phyloP scores from a whole-genome alignment of 2,329 filamentous ascomycete species.

The Trichoderma lentiforme region DNA sequence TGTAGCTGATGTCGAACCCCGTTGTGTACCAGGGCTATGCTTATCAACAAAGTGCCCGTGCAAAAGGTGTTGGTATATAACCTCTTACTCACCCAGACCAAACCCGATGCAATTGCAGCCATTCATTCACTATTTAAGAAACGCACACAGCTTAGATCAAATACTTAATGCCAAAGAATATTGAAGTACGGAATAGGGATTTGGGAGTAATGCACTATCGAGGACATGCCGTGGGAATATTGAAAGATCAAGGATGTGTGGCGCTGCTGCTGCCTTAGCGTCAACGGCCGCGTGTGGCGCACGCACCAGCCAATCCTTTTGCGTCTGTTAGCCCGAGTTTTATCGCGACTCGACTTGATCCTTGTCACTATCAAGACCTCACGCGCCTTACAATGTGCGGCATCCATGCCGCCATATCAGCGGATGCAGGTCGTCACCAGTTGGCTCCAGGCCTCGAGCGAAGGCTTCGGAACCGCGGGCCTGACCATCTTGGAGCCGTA shows the following conservation, averaged over 20 bases:
- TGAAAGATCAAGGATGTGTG: neutral
- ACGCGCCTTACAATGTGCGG: slow-evolving; percentile 51
- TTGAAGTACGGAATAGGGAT: neutral
- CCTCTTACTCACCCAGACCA: neutral
- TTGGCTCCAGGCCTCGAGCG: slow-evolving; percentile 38
- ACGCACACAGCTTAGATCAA: neutral
- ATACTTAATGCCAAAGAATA: neutral
- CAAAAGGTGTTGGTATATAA: neutral
- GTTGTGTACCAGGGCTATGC: neutral
- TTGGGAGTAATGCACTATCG: neutral
- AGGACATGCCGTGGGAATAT: neutral
- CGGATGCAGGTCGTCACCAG: slow-evolving; percentile 26
- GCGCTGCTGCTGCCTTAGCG: neutral
- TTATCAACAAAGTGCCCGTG: neutral
- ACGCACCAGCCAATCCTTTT: neutral
- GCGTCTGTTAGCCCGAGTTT: neutral
- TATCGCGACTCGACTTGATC: neutral
- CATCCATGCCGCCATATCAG: slow-evolving; percentile 52
- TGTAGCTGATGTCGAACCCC: neutral
- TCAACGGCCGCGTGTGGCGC: neutral
- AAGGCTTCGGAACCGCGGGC: slow-evolving; percentile 54
- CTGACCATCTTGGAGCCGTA: slow-evolving; percentile 53
- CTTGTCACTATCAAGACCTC: neutral
- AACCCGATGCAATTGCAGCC: neutral
- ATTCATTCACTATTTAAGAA: neutral